Conservation (phyloP, 306 rosid species). For the Pyrus bretschneideri region DNA sequence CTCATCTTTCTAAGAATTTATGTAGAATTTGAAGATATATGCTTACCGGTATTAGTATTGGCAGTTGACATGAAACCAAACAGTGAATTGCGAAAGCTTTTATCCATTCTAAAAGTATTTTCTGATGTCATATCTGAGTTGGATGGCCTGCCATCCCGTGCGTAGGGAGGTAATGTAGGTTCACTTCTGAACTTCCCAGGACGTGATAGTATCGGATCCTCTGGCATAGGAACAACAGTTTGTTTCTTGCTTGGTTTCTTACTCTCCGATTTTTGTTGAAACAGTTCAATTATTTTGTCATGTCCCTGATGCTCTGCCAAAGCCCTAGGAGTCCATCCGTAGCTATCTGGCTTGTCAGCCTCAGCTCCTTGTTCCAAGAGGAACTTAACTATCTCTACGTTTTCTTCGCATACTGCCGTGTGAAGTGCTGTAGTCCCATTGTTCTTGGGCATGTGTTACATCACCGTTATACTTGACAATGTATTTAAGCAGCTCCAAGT, state of each 20-base stretch:
- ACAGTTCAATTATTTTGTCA: constrained; percentile 37
- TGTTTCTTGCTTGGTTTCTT: constrained; percentile 6
- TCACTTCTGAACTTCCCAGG: constrained; percentile 36
- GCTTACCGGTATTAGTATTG: constrained; percentile 29
- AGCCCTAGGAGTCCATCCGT: constrained; percentile 53
- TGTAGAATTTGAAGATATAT: not conserved
- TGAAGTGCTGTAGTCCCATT: constrained; percentile 55
- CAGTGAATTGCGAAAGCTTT: constrained; percentile 44
- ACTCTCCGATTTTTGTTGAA: constrained; percentile 8
- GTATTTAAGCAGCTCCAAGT: constrained; percentile 42
- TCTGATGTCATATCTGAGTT: not conserved
- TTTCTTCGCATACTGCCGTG: constrained; percentile 47
- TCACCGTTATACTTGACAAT: constrained; percentile 28
- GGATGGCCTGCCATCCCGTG: constrained; percentile 13
- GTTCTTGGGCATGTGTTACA: constrained; percentile 28
- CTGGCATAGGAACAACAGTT: not conserved
- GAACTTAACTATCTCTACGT: constrained; percentile 36
- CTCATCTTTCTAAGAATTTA: not conserved
- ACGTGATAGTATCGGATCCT: not conserved
- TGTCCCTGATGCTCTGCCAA: constrained; percentile 55
- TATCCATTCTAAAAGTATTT: constrained; percentile 21
- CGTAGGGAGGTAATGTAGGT: constrained; percentile 6
- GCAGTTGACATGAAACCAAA: constrained; percentile 54
- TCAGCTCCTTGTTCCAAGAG: constrained; percentile 50
- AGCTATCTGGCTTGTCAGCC: constrained; percentile 29